phyloP scores from a whole-genome alignment of 768 basidiomycete species.

The Bullera alba region DNA sequence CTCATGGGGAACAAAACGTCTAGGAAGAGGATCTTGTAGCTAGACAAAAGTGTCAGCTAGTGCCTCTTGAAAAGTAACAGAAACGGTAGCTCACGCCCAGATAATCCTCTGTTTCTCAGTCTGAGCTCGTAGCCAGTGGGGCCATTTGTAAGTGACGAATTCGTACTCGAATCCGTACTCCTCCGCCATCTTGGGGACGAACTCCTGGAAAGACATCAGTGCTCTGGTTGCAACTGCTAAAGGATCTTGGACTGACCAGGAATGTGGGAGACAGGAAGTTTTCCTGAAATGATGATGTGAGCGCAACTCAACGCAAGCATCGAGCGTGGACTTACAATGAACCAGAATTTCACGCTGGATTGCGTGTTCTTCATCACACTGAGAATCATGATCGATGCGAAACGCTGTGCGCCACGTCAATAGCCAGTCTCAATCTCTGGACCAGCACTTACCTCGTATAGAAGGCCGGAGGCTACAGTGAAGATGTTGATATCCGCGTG shows the following conservation, averaged over 20 bases:
- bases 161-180: slow-evolving; percentile 94
- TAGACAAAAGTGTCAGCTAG: slow-evolving; percentile 8
- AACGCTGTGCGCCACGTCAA: slow-evolving; percentile 56
- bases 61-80: neutral
- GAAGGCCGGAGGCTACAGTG: slow-evolving; percentile 90
- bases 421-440: neutral
- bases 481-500: slow-evolving; percentile 98
- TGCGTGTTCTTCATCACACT: slow-evolving; percentile 92
- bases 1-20: slow-evolving; percentile 99
- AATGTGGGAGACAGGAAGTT: slow-evolving; percentile 98
- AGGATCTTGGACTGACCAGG: slow-evolving; percentile 54
- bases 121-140: slow-evolving; percentile 92
- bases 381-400: slow-evolving; percentile 95
- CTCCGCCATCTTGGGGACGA: slow-evolving; percentile 83
- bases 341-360: slow-evolving; percentile 97
- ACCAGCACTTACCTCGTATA: slow-evolving; percentile 73
- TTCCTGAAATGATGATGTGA: slow-evolving; percentile 46
- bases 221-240: neutral
- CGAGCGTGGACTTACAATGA: slow-evolving; percentile 56
- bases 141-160: slow-evolving; percentile 98
- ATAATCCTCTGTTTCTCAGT: slow-evolving; percentile 97
- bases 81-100: slow-evolving; percentile 61
- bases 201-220: too few species aligned
- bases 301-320: neutral
- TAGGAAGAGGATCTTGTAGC: slow-evolving; percentile 96